Evolutionary conservation across 2,329 filamentous ascomycete species (phyloP), one percentile per base, ranked within the genome.

Genomic region (Oidium heveae): DNA sequence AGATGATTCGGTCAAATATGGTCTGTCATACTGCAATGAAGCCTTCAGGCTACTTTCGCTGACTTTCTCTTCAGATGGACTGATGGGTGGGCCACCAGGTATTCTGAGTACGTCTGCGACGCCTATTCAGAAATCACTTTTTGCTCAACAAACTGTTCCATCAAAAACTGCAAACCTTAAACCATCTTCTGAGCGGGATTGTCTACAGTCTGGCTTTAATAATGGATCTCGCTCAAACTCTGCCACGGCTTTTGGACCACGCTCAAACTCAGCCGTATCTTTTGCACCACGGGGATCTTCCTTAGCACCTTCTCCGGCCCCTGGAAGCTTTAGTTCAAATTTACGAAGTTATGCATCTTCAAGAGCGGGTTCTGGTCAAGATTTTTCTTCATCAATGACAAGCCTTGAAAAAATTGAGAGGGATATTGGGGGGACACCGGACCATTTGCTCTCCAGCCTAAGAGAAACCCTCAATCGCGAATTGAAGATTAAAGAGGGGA

Each of bases 401-500:
- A 69, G 68, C 61, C 67, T 74, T 61, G 76, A 79, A 56, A 76
- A 75, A 62, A 64, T 76, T 37, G 80, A 82, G 55, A 81, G 85
- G 60, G 77, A 80, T 54, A 76, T 78, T 56, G 68, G 63, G 60
- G 70, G 61, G 58, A 74, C 73, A 10, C 74, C 79, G 15, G 86
- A 94, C 66, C 80, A 86, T 67, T 76, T 79, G 43, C 79, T 94
- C 62, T 76, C 80, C 22, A 73, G 77, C 53, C 74, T 95, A 58
- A 81, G 83, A 63, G 88, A 95, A 62, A 78, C 82, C 63, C 82
- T 98, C 59, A 89, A 87, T 61, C 89, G 93, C 63, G 93, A 98
- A 70, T 81, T 88, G 70, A 96, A 96, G 72, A 96, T 98, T 66
- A 95, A 94, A 68, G 84, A 89, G 63, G 91, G 91, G 20, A 95